Evolutionary conservation across 2,329 filamentous ascomycete species (phyloP).

Genomic region (Dactylellina sp.): DNA sequence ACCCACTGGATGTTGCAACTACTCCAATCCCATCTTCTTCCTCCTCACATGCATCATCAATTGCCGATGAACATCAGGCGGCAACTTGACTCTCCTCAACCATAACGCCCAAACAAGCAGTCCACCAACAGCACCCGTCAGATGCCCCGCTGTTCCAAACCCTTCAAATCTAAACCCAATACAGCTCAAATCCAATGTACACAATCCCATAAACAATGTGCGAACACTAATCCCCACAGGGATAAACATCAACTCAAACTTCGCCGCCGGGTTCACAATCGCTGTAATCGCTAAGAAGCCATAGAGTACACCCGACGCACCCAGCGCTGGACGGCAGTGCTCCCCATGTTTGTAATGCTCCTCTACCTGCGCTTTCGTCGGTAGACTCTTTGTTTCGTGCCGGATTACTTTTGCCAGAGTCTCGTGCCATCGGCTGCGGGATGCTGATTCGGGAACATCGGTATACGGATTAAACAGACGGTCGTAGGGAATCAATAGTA

Average conservation of each 20-base stretch:
- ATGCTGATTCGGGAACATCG: background rate
- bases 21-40: conserved; percentile 45
- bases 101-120: conserved; percentile 39
- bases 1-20: background rate
- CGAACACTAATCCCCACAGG: conserved; percentile 43
- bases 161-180: conserved; percentile 28
- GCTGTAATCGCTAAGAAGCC: conserved; percentile 43
- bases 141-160: conserved; percentile 40
- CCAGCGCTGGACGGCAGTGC: conserved; percentile 31
- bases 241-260: conserved; percentile 55
- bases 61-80: conserved; percentile 40
- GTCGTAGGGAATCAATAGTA: conserved; percentile 9
- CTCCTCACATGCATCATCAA: conserved; percentile 51
- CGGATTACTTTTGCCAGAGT: conserved; percentile 15
- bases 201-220: conserved; percentile 48
- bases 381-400: background rate
- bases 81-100: conserved; percentile 52
- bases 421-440: conserved; percentile 1
- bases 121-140: conserved; percentile 35
- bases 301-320: conserved; percentile 27
- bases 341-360: conserved; percentile 35
- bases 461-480: conserved; percentile 31
- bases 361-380: conserved; percentile 24
- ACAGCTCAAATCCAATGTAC: conserved; percentile 24
- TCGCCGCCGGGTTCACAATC: conserved; percentile 48